Evolutionary conservation across 495 filamentous ascomycete genomes (phyloP), one percentile per base, ranked within the genome.

Genomic region (Penicillium turbatum): DNA sequence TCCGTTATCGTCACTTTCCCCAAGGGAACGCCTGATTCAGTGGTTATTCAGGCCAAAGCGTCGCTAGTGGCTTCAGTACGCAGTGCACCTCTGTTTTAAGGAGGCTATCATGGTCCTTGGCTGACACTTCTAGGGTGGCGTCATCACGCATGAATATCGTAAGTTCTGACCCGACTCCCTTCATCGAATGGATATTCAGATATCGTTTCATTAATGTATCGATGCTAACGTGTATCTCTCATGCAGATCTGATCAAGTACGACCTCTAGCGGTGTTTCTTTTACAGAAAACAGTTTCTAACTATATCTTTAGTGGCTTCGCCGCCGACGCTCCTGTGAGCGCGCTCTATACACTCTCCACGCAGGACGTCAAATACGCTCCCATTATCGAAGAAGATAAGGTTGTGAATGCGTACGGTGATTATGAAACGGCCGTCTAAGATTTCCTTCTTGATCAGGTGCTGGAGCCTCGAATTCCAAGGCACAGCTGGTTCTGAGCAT

Each of bases 1-100:
- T 81, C 85, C 43, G 82, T 92, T 45, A 80, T 95, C 54, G 77
- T 96, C 63, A 87, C 80, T 61, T 96, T 89, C 66, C 84, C 85
- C 21, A 72, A 81, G 35, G 77, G 83, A 44, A 92, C 89, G 6
- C 87, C 91, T 13, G 75, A 86, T 48, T 78, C 74, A 21, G 73
- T 93, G 16, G 60, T 95, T 19, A 70, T 80, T 12, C 63, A 86
- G 44, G 89, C 87, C 34, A 95, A 84, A 74, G 71, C 85, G 30
- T 83, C 82, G 0, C 82, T 96, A 58, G 69, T 70, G 24, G 74
- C 82, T 48, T 83, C 85, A 35, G 89, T 89, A 58, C 71, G 87
- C 57, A 46, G 24, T 45, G 35, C 48, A 55, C 60, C 35, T 31
- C 10, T 43, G 10, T 15, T 36, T 11, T 37, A 15, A 41, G n/a